phyloP scores from a whole-genome alignment of 2,329 filamentous ascomycete species.

The Colletotrichum godetiae region DNA sequence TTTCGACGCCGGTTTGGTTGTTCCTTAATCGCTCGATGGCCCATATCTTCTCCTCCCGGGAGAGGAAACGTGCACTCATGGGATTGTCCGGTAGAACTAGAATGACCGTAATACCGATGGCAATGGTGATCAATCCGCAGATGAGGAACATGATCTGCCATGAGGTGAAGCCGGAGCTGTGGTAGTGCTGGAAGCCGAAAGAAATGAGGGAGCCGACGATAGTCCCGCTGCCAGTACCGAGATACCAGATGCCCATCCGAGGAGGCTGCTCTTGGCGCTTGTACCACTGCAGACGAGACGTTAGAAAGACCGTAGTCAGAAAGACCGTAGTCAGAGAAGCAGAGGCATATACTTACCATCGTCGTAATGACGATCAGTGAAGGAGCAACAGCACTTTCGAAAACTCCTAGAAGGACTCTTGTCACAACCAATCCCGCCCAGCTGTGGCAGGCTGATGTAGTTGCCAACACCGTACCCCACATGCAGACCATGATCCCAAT shows the following conservation, averaged over 20 bases:
- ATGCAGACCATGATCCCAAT: slow-evolving; percentile 47
- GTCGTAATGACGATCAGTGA: slow-evolving; percentile 58
- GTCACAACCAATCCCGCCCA: slow-evolving; percentile 36
- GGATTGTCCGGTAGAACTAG: slow-evolving; percentile 68
- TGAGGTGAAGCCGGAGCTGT: slow-evolving; percentile 41
- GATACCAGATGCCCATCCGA: slow-evolving; percentile 73
- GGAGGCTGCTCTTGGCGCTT: slow-evolving; percentile 67
- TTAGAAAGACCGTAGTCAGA: background rate
- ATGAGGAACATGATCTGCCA: slow-evolving; percentile 69
- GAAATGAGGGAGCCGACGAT: slow-evolving; percentile 67
- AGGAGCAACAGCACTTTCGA: slow-evolving; percentile 49
- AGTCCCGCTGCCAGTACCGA: slow-evolving; percentile 68
- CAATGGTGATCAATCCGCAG: slow-evolving; percentile 70
- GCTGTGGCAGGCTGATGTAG: slow-evolving; percentile 38
- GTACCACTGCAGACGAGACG: slow-evolving; percentile 49
- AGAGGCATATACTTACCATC: slow-evolving; percentile 39
- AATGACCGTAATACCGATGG: slow-evolving; percentile 68
- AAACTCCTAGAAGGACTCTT: slow-evolving; percentile 39
- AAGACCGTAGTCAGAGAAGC: too few relatives aligned
- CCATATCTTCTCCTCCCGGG: slow-evolving; percentile 72
- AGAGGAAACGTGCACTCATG: slow-evolving; percentile 64
- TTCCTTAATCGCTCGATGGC: slow-evolving; percentile 78
- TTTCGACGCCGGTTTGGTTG: slow-evolving; percentile 83
- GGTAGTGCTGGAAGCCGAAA: slow-evolving; percentile 67
- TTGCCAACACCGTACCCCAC: slow-evolving; percentile 55